A percentile compares a stretch with the other conserved stretches of the same genome.
Conservation (phyloP, 2,329 filamentous ascomycete genomes). For the Colletotrichum costaricense region DNA sequence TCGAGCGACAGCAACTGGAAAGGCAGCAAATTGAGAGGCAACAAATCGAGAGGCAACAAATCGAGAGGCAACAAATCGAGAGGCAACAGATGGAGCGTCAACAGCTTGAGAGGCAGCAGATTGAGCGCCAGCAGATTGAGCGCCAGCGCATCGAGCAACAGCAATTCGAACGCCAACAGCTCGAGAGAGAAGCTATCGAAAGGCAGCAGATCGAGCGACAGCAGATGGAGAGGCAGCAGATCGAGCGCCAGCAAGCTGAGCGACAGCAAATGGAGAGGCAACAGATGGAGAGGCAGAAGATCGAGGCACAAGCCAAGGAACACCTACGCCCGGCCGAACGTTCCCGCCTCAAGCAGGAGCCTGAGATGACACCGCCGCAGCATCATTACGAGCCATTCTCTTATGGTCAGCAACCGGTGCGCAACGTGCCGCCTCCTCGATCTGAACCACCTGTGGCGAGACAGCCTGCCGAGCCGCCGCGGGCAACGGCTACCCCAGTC, state of each 20-base stretch:
- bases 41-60: slow-evolving; percentile 39
- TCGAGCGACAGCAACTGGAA: slow-evolving; percentile 40
- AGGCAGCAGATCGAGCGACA: slow-evolving; percentile 27
- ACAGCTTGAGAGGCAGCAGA: slow-evolving; percentile 34
- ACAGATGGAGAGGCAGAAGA: slow-evolving; percentile 45
- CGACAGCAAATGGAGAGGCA: slow-evolving; percentile 22
- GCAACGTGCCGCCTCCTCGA: slow-evolving; percentile 50
- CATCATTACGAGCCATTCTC: slow-evolving; percentile 59
- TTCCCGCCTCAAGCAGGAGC: slow-evolving; percentile 60
- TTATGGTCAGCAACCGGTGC: slow-evolving; percentile 50
- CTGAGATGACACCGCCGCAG: slow-evolving; percentile 51
- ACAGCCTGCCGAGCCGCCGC: slow-evolving; percentile 56
- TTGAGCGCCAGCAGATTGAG: slow-evolving; percentile 36
- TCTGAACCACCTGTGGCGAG: slow-evolving; percentile 53
- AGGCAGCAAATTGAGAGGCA: slow-evolving; percentile 40
- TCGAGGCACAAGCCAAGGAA: slow-evolving; percentile 47
- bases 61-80: slow-evolving; percentile 39
- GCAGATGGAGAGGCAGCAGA: slow-evolving; percentile 40
- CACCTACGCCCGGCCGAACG: slow-evolving; percentile 40
- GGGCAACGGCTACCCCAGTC: slow-evolving; percentile 44
- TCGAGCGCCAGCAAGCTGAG: slow-evolving; percentile 39
- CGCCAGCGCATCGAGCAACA: slow-evolving; percentile 15
- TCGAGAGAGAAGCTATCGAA: slow-evolving; percentile 12
- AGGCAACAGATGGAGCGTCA: slow-evolving; percentile 39
- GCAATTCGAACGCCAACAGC: slow-evolving; percentile 14